A percentile compares a stretch with the other conserved stretches of the same genome.
phyloP scores from a whole-genome alignment of 352 stramenopile species.

The Globisporangium okanoganense region DNA sequence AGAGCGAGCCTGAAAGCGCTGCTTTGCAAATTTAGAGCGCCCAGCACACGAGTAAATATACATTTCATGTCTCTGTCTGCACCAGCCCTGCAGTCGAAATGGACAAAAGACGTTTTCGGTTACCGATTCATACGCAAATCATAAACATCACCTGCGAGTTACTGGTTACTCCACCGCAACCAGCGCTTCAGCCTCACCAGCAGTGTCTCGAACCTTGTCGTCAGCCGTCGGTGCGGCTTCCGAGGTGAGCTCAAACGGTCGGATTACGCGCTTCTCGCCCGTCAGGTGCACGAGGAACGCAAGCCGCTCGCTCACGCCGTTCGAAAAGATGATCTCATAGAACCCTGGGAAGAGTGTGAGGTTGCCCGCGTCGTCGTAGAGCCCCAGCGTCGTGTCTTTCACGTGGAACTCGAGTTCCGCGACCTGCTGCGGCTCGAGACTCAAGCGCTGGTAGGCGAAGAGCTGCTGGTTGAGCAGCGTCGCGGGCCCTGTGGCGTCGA shows the following conservation, averaged over 20 bases:
- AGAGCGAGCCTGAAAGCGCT: too few relatives aligned
- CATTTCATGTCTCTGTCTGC: background rate
- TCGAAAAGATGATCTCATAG: constrained; percentile 74
- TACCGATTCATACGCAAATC: background rate
- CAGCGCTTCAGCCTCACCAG: background rate
- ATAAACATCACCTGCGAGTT: background rate
- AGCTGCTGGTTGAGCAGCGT: constrained; percentile 74
- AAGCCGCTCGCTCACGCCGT: constrained; percentile 62
- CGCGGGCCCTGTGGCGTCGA: constrained; percentile 49
- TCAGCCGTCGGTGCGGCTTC: background rate
- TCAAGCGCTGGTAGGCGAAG: constrained; percentile 64
- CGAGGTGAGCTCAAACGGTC: constrained; percentile 24
- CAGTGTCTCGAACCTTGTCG: too few relatives aligned
- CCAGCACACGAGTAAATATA: background rate
- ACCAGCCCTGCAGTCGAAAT: background rate
- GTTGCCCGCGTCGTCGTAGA: constrained; percentile 57
- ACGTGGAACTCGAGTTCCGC: constrained; percentile 41
- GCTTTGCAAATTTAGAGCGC: too few relatives aligned
- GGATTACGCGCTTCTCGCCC: constrained; percentile 39
- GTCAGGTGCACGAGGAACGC: constrained; percentile 60
- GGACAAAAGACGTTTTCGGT: background rate
- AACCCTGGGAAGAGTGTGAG: constrained; percentile 54
- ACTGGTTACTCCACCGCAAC: constrained; percentile 10
- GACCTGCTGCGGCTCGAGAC: constrained; percentile 31
- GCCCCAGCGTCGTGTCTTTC: constrained; percentile 38